Base-by-base conservation (phyloP, 2,329 filamentous ascomycete genomes). In the Venturia pyrina region DNA sequence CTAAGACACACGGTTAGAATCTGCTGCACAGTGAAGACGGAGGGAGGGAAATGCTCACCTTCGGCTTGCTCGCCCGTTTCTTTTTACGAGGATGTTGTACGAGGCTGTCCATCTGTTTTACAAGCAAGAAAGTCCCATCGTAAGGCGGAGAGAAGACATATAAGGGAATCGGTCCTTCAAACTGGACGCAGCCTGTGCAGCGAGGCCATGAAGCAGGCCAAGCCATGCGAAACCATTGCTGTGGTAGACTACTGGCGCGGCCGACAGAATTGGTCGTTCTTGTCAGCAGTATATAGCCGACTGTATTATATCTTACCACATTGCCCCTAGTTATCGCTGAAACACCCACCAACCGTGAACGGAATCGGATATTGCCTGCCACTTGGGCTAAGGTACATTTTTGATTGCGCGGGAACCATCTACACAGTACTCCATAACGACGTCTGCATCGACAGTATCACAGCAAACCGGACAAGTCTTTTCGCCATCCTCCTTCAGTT, bases 41-140 rank as follows among this genome's bases (percentile, higher is more conserved):
- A 32, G 1, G 28, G 19, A 32, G 50, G 19, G 34, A 5, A 32
- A 28, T 2, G 4, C 24, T 57, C 17, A 66, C 65, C 43, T 66
- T 66, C 28, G 64, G 53, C 37, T 59, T 59, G 28, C 63, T 59
- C 37, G 46, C 28, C 19, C 63, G 41, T 50, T 65, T 65, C 32
- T n/a, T 28, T 34, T 60, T 65, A n/a, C 28, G 53, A 59, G 53
- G 5, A 11, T n/a, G 53, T 6, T 34, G 28, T 59, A 10, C 53
- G 53, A 28, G 19, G 32, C 53, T 7, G 15, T 57, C 53, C 32
- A 37, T 37, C 19, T 37, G 53, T 6, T 11, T 59, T 59, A 59
- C 28, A 32, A 28, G 32, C 53, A 37, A 28, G 28, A 10, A 19
- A 1, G 19, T 59, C 53, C 17, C 53, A 40, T 37, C 17, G 32